These are phyloP conservation scores for Cicer pinnatifidum DNA, from an alignment of 306 rosid species.

Conservation along the genomic window DNA sequence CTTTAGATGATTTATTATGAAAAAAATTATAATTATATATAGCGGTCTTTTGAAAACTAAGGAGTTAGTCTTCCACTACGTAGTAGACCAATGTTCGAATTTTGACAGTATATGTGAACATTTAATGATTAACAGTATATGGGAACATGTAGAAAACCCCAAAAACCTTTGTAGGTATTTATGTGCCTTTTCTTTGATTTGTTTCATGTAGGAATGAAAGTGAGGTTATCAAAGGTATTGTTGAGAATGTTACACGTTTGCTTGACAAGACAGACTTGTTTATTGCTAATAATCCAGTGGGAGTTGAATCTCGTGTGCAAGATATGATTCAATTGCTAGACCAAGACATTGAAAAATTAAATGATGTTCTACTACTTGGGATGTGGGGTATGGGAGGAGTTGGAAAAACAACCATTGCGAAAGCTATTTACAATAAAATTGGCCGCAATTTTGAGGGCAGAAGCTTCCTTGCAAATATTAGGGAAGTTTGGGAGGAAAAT, in stretches of 20 bases:
- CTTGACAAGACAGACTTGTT: background rate
- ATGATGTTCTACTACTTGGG: background rate
- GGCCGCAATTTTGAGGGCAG: background rate
- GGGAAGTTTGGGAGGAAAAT: conserved; percentile 1
- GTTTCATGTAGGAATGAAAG: background rate
- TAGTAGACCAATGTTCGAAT: no score
- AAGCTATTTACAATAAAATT: conserved; percentile 8
- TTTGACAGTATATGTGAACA: no score
- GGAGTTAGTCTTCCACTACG: no score
- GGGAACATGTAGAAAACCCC: no score
- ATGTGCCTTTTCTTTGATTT: background rate
- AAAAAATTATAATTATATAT: no score
- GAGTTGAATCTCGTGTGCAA: conserved; percentile 7
- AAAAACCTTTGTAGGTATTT: no score
- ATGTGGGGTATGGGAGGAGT: conserved; percentile 36
- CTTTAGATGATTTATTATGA: no score
- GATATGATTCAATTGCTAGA: background rate
- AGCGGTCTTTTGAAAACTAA: no score
- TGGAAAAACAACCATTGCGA: conserved; percentile 9
- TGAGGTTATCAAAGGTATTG: background rate
- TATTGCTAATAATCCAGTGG: background rate
- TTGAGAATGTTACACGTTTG: background rate
- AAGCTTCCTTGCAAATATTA: background rate
- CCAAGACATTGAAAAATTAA: background rate
- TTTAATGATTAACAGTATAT: no score